Conservation (phyloP, 352 stramenopile species). For the Phytopythium aichiense region DNA sequence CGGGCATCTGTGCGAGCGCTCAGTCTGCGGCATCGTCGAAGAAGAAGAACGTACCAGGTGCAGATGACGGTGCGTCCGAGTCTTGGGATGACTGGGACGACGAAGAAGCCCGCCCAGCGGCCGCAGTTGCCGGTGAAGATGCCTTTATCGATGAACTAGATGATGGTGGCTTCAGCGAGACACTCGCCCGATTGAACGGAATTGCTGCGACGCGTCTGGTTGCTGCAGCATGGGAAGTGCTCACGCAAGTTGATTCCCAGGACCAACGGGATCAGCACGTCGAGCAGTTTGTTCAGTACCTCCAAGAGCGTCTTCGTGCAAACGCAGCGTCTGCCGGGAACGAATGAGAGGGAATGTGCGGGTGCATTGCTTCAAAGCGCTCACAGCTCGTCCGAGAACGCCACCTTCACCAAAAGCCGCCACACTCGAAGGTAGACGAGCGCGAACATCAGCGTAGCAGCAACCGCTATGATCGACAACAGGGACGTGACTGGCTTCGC, state of each 20-base stretch:
- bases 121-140: background rate
- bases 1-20: background rate
- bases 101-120: constrained; percentile 9
- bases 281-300: background rate
- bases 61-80: background rate
- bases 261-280: background rate
- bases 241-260: background rate
- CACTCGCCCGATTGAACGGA: background rate
- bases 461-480: background rate
- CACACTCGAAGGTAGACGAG: background rate
- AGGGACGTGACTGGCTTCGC: background rate
- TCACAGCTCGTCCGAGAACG: background rate
- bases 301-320: background rate
- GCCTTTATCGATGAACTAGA: background rate
- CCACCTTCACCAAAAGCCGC: background rate
- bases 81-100: constrained; percentile 45
- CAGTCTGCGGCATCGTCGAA: background rate
- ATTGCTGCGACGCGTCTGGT: background rate
- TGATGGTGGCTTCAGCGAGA: background rate
- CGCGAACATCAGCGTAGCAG: background rate
- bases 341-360: background rate
- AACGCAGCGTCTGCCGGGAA: background rate
- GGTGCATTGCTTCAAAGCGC: background rate
- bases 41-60: background rate
- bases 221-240: background rate